These are phyloP conservation scores for Fusarium xyrophilum DNA, from an alignment of 2,329 filamentous ascomycete species.

Conservation along the genomic window DNA sequence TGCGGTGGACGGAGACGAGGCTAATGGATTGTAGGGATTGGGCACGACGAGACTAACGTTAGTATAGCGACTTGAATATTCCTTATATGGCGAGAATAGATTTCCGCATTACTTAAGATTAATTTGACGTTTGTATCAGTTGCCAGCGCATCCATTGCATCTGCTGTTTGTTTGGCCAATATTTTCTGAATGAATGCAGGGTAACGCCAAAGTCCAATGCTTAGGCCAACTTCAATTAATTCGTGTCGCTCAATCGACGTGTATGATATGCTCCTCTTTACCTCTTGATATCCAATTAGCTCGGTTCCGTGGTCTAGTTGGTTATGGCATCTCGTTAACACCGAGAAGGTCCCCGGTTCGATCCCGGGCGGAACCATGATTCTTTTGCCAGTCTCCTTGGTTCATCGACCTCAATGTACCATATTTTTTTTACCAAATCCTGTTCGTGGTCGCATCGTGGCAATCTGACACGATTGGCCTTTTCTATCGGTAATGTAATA, in stretches of 20 bases:
- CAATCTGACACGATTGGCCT: background rate
- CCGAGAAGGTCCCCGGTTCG: conserved; percentile 45
- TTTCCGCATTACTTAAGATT: background rate
- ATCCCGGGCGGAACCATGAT: conserved; percentile 43
- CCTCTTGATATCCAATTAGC: fast-evolving
- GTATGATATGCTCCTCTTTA: fast-evolving
- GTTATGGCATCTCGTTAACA: conserved; percentile 30
- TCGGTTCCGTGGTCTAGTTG: conserved; percentile 44
- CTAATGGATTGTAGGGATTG: conserved; percentile 26
- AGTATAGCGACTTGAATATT: conserved; percentile 19
- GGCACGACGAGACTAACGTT: background rate
- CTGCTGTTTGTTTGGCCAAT: too few species aligned
- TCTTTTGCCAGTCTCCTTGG: conserved; percentile 17
- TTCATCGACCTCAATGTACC: fast-evolving
- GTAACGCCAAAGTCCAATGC: background rate
- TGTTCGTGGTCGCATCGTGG: fast-evolving
- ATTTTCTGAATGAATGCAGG: background rate
- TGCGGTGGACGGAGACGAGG: conserved; percentile 14
- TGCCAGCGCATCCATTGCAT: background rate
- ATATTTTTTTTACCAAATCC: fast-evolving
- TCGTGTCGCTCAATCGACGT: fast-evolving
- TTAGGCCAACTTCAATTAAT: background rate
- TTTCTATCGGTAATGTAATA: fast-evolving
- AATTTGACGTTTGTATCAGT: background rate
- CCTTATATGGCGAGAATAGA: conserved; percentile 12